These are phyloP conservation scores for Asterophora parasitica DNA, from an alignment of 768 basidiomycete genomes.

Conservation along the genomic window DNA sequence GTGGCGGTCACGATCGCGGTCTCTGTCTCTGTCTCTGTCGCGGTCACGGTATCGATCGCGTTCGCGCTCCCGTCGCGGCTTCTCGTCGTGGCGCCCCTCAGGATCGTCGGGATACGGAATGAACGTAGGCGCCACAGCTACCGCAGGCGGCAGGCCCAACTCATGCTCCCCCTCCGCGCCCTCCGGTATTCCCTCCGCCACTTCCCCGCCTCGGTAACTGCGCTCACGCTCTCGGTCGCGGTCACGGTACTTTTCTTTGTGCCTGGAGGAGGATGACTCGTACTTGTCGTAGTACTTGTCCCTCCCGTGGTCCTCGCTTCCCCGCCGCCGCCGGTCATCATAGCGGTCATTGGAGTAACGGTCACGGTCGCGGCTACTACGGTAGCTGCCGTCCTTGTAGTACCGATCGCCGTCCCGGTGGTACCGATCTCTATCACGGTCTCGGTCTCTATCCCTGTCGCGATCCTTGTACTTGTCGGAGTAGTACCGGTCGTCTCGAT, in stretches of 20 bases:
- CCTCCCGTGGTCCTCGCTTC: not conserved
- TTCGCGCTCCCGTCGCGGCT: not conserved
- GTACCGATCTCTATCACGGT: not conserved
- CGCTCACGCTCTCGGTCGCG: too few species aligned
- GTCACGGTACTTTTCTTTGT: too few species aligned
- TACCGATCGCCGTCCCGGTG: not conserved
- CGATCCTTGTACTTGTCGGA: not conserved
- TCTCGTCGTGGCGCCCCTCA: conserved; percentile 5
- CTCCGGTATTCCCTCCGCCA: not conserved
- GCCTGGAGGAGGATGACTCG: too few species aligned
- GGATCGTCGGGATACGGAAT: conserved; percentile 13
- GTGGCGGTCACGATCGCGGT: not conserved
- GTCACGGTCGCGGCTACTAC: not conserved
- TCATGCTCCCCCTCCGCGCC: not conserved
- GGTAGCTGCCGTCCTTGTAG: too few species aligned
- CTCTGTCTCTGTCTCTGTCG: conserved; percentile 2
- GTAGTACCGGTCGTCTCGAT: conserved; percentile 1
- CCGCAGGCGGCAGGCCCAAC: not conserved
- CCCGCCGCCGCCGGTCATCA: too few species aligned
- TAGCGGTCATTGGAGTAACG: not conserved
- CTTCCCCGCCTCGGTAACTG: not conserved
- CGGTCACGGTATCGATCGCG: conserved; percentile 9
- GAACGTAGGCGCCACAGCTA: conserved; percentile 13
- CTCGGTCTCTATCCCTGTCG: not conserved
- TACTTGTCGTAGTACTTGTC: not conserved